Evolutionary conservation across 2,329 filamentous ascomycete species (phyloP).

Genomic region (Microsporum ferrugineum): DNA sequence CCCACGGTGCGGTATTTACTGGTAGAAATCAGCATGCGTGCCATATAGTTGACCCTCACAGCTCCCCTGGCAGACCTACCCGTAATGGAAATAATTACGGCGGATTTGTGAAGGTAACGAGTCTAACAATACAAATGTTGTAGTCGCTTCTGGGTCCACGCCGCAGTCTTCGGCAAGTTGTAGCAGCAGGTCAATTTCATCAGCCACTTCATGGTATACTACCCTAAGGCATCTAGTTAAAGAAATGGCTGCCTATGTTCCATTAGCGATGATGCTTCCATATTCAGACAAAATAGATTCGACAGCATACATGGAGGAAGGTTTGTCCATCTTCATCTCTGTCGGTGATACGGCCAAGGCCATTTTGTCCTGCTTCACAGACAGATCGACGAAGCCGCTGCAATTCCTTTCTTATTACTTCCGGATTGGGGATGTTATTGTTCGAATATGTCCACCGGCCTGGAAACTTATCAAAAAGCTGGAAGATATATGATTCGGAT

Average conservation of each 20-base stretch:
- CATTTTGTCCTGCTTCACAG: neutral
- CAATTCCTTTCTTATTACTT: neutral
- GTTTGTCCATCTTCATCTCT: neutral
- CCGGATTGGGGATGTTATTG: neutral
- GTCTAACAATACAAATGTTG: too few relatives aligned
- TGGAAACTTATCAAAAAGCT: neutral
- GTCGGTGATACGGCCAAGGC: neutral
- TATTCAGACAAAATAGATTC: neutral
- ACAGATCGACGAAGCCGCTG: neutral
- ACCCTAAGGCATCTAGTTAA: neutral
- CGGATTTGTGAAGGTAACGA: too few relatives aligned
- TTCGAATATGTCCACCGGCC: neutral
- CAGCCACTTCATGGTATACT: neutral
- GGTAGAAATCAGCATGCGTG: too few relatives aligned
- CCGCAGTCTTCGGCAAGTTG: neutral
- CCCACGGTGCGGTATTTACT: too few relatives aligned
- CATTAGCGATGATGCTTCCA: neutral
- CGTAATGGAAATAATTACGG: too few relatives aligned
- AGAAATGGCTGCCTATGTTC: neutral
- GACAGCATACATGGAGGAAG: neutral
- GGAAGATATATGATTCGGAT: neutral
- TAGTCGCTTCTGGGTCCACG: neutral
- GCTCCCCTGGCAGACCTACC: too few relatives aligned
- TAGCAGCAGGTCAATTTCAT: neutral
- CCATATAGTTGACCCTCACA: too few relatives aligned